These are phyloP conservation scores for Stemphylium lycopersici DNA, from an alignment of 2,329 filamentous ascomycete species.

Conservation along the genomic window DNA sequence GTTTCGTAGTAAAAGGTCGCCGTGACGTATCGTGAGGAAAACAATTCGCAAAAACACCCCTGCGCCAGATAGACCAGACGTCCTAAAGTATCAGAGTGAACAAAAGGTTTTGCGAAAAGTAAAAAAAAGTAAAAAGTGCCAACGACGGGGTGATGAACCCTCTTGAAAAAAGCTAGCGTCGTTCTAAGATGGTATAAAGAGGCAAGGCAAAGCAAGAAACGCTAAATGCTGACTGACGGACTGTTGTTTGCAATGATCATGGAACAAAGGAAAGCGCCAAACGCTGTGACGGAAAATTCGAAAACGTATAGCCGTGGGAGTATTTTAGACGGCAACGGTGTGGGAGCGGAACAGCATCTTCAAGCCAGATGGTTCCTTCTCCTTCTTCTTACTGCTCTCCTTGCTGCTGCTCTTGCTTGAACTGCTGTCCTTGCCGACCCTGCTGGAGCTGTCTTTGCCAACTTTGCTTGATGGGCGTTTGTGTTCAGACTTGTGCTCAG, in stretches of 20 bases:
- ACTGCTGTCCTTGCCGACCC: slow-evolving; percentile 20
- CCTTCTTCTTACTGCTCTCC: slow-evolving; percentile 38
- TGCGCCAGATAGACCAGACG: not conserved
- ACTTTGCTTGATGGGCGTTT: slow-evolving; percentile 9
- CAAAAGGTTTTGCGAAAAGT: no score
- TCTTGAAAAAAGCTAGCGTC: not conserved
- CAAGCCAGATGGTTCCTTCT: slow-evolving; percentile 52
- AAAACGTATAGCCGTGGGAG: not conserved
- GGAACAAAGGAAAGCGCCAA: slow-evolving; percentile 14
- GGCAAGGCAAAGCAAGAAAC: slow-evolving; percentile 3
- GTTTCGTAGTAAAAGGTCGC: no score
- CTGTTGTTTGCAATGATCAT: slow-evolving; percentile 2
- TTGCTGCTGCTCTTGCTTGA: slow-evolving; percentile 30
- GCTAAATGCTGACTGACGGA: slow-evolving; percentile 15
- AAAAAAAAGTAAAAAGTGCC: not conserved
- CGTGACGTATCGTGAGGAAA: no score
- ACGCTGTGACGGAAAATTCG: slow-evolving; percentile 15
- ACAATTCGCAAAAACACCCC: not conserved
- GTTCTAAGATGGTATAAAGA: not conserved
- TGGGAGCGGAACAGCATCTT: slow-evolving; percentile 51
- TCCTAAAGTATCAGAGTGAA: no score
- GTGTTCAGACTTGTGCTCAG: not conserved
- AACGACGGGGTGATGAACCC: not conserved
- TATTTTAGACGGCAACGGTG: slow-evolving; percentile 25
- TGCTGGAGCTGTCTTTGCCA: slow-evolving; percentile 3